phyloP scores from a whole-genome alignment of 805 yeast genomes.

The Candida maesae region DNA sequence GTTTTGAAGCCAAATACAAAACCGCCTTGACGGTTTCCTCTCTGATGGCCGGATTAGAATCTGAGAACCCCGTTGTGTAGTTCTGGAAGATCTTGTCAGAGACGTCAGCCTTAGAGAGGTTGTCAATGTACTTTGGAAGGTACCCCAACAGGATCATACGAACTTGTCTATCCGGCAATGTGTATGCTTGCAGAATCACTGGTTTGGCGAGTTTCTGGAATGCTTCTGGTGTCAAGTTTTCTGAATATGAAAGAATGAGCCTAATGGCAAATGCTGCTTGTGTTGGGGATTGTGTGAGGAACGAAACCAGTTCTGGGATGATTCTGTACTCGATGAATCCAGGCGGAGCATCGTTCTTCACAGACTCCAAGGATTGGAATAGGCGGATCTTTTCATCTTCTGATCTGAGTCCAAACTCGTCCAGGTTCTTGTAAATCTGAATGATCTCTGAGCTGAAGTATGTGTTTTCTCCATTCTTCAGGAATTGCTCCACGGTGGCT shows the following conservation, averaged over 20 bases:
- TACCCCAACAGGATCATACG: conserved; percentile 66
- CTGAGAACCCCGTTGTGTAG: conserved; percentile 79
- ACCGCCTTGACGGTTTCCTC: conserved; percentile 74
- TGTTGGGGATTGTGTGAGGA: conserved; percentile 33
- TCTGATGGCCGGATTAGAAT: conserved; percentile 75
- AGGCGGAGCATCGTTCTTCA: conserved; percentile 39
- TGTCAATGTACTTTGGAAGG: conserved; percentile 50
- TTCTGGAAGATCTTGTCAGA: conserved; percentile 65
- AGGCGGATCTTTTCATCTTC: conserved; percentile 50
- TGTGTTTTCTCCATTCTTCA: conserved; percentile 24
- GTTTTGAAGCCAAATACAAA: conserved; percentile 51
- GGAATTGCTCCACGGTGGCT: conserved; percentile 30
- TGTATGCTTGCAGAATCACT: conserved; percentile 56
- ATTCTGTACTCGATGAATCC: conserved; percentile 56
- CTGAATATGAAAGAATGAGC: conserved; percentile 30
- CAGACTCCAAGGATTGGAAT: conserved; percentile 35
- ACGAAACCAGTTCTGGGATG: conserved; percentile 63
- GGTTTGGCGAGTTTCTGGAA: conserved; percentile 51
- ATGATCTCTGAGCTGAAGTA: conserved; percentile 44
- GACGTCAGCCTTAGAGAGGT: conserved; percentile 55
- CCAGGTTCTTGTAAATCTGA: conserved; percentile 46
- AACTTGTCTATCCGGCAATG: conserved; percentile 70
- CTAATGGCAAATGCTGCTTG: conserved; percentile 27
- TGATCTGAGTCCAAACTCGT: conserved; percentile 50
- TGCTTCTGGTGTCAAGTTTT: conserved; percentile 30